These are phyloP conservation scores for Moringa oleifera DNA, from an alignment of 345 rosid species.

Conservation along the genomic window DNA sequence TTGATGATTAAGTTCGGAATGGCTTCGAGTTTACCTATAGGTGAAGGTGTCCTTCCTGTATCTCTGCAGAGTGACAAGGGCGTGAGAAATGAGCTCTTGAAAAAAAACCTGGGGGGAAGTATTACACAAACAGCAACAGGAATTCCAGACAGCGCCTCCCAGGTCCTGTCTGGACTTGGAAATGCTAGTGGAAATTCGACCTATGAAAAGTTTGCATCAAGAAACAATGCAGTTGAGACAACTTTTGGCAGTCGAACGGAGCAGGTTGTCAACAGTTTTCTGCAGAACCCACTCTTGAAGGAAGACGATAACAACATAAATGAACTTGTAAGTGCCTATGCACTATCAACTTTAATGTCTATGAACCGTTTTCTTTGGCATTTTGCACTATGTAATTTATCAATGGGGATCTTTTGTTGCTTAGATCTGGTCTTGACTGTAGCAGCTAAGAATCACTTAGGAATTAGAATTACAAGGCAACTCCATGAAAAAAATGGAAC, in stretches of 20 bases:
- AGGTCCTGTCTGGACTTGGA: conserved; percentile 28
- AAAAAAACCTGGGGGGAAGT: conserved; percentile 37
- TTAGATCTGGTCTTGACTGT: background rate
- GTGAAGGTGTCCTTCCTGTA: conserved; percentile 35
- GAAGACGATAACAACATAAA: conserved; percentile 38
- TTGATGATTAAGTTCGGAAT: conserved; percentile 69
- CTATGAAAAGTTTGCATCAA: conserved; percentile 17
- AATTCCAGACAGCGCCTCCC: conserved; percentile 28
- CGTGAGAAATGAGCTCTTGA: conserved; percentile 28
- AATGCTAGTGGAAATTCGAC: conserved; percentile 22
- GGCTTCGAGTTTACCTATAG: conserved; percentile 27
- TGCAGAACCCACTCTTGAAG: conserved; percentile 56
- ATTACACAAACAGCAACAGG: conserved; percentile 32
- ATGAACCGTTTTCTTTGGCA: background rate
- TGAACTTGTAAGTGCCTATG: conserved; percentile 34
- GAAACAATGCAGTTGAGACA: conserved; percentile 19
- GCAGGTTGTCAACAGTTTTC: conserved; percentile 61
- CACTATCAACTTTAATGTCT: background rate
- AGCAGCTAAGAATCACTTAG: background rate
- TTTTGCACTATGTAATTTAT: too few relatives aligned
- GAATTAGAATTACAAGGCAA: background rate
- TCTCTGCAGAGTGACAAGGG: conserved; percentile 38
- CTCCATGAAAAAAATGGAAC: background rate
- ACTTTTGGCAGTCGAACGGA: conserved; percentile 70
- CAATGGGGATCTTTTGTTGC: background rate